Conservation (phyloP, 768 basidiomycete genomes). For the Suillus lakei region DNA sequence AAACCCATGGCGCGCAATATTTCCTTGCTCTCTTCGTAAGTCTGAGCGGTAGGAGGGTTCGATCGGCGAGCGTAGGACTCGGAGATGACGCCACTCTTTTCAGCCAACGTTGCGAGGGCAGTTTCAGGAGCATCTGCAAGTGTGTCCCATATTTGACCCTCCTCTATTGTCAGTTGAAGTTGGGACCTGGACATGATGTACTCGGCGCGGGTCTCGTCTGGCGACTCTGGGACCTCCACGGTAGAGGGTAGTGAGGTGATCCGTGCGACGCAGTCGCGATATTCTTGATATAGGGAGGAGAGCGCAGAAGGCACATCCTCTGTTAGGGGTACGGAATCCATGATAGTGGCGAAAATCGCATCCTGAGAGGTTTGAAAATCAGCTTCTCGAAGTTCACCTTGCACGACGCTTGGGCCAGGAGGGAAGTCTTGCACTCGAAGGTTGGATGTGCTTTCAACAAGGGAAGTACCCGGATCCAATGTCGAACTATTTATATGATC, state of each 20-base stretch:
- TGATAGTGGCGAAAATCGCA: background rate
- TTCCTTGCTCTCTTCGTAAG: slow-evolving; percentile 72
- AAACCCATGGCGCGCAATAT: slow-evolving; percentile 84
- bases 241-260: slow-evolving; percentile 46
- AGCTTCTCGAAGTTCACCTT: background rate
- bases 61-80: slow-evolving; percentile 69
- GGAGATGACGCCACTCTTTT: slow-evolving; percentile 60
- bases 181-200: slow-evolving; percentile 67
- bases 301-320: slow-evolving; percentile 44
- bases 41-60: slow-evolving; percentile 62
- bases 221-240: slow-evolving; percentile 16
- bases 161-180: slow-evolving; percentile 59
- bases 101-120: slow-evolving; percentile 40
- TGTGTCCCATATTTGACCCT: slow-evolving; percentile 62
- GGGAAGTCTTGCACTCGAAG: background rate
- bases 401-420: background rate
- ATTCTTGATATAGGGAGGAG: slow-evolving; percentile 53
- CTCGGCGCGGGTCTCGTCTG: slow-evolving; percentile 43
- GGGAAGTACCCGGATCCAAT: background rate
- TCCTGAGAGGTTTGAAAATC: slow-evolving; percentile 1
- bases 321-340: background rate
- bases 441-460: background rate
- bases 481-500: background rate
- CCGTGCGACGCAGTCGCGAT: slow-evolving; percentile 50
- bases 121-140: slow-evolving; percentile 35